Percentiles rank a stretch among this genome's conserved stretches.
phyloP scores from a whole-genome alignment of 331 rosid genomes.

The Quercus phellos region DNA sequence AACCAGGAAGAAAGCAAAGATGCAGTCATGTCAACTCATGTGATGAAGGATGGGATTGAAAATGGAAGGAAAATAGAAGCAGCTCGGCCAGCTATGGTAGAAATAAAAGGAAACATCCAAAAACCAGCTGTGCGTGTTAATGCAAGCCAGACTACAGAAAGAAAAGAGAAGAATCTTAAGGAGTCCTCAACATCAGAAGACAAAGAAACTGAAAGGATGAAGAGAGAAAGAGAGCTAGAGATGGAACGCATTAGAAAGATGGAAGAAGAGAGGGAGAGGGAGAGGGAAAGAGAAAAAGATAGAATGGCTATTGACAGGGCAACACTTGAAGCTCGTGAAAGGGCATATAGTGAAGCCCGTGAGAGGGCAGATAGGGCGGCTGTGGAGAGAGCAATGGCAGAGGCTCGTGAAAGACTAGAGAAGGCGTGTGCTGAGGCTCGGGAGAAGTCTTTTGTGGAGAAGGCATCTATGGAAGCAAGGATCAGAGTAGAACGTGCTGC shows the following conservation, averaged over 20 bases:
- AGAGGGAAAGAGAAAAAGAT: constrained; percentile 87
- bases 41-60: constrained; percentile 28
- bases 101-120: constrained; percentile 32
- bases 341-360: constrained; percentile 55
- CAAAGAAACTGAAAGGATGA: constrained; percentile 48
- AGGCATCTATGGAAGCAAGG: constrained; percentile 63
- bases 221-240: constrained; percentile 52
- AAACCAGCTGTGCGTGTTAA: constrained; percentile 33
- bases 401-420: constrained; percentile 85
- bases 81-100: constrained; percentile 30
- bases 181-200: constrained; percentile 31
- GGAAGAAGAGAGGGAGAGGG: constrained; percentile 77
- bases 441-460: constrained; percentile 63
- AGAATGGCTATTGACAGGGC: constrained; percentile 76
- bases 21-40: constrained; percentile 23
- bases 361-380: constrained; percentile 72
- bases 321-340: constrained; percentile 63
- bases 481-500: constrained; percentile 79
- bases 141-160: constrained; percentile 36
- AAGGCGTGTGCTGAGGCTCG: constrained; percentile 89
- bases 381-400: constrained; percentile 66
- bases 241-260: constrained; percentile 52
- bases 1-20: constrained; percentile 35
- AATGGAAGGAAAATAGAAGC: constrained; percentile 32
- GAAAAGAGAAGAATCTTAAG: constrained; percentile 39